Evolutionary conservation across 495 filamentous ascomycete genomes (phyloP), one percentile per base, ranked within the genome.

Genomic region (Penicillium pancosmium): DNA sequence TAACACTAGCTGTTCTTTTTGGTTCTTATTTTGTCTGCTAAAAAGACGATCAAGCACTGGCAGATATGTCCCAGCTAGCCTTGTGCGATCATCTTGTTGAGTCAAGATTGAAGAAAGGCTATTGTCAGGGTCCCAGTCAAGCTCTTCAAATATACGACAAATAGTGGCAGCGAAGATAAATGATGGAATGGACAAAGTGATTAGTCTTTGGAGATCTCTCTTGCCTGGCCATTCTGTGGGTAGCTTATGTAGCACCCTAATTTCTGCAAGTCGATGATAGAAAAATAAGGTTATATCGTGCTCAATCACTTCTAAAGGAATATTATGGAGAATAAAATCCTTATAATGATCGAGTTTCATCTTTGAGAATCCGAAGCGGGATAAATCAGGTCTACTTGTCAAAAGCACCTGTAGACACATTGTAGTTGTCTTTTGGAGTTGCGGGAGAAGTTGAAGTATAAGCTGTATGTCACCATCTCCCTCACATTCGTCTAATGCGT

Each of bases 321-420:
- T 43, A 5, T 43, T 4, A 6, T 43, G 40, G 7, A 43, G 40
- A 43, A 43, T 3, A 43, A 43, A 2, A 5, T n/a, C n/a, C 9
- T 38, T 38, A 40, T 18, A 67, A 52, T 21, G 67, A 2, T 62
- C 9, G 2, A 54, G 16, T 2, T n/a, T 1, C 35, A 57, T 31
- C 10, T 47, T 33, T 13, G 33, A 5, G 15, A 71, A 76, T 25
- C 60, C 70, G n/a, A 54, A 62, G 1, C 69, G 70, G 57, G 81
- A 75, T 5, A 70, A 67, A 9, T 82, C 77, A 7, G 79, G 80
- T 55, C 81, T 65, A 50, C 80, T 77, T 0, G 73, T 77, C 9
- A 77, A 2, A 11, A 77, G 70, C 11, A 73, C 15, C 1, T 66
- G 59, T 15, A 43, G n/a, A 8, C 40, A 12, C 4, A 43, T 9